phyloP scores from a whole-genome alignment of 805 yeast genomes.

The Hermanozyma aechmeae region DNA sequence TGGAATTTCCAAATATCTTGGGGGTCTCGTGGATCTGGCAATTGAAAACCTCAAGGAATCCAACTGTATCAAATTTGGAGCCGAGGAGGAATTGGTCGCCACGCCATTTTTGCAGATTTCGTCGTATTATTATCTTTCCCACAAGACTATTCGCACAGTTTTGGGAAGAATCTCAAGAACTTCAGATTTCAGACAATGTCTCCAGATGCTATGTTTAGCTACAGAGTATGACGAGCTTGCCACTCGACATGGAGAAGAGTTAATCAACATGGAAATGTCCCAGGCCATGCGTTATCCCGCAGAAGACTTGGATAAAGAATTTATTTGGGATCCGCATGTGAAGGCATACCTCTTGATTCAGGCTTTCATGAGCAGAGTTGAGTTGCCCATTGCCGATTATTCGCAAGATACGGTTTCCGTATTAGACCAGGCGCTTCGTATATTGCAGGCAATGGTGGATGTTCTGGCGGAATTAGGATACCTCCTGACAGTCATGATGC shows the following conservation, averaged over 20 bases:
- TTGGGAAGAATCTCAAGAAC: slow-evolving; percentile 6
- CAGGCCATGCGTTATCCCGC: slow-evolving; percentile 56
- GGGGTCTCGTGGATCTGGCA: slow-evolving; percentile 59
- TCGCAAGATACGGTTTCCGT: slow-evolving; percentile 90
- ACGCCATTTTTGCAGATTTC: slow-evolving; percentile 81
- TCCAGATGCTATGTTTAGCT: slow-evolving; percentile 52
- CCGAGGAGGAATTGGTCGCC: slow-evolving; percentile 44
- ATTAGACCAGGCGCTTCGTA: slow-evolving; percentile 88
- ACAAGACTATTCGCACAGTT: slow-evolving; percentile 64
- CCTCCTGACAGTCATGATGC: slow-evolving; percentile 46
- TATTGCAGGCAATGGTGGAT: slow-evolving; percentile 86
- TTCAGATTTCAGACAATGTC: slow-evolving; percentile 49
- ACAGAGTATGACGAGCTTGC: slow-evolving; percentile 83
- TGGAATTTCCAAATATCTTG: slow-evolving; percentile 51
- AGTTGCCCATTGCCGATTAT: slow-evolving; percentile 91
- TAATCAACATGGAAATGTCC: slow-evolving; percentile 44
- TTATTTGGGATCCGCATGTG: slow-evolving; percentile 83
- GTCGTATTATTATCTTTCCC: slow-evolving; percentile 89
- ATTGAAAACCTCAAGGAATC: slow-evolving; percentile 63
- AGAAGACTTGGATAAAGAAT: slow-evolving; percentile 46
- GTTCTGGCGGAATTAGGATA: slow-evolving; percentile 80
- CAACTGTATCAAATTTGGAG: slow-evolving; percentile 48
- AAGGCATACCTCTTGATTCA: slow-evolving; percentile 66
- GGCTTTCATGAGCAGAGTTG: slow-evolving; percentile 61
- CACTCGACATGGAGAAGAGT: slow-evolving; percentile 26